Percentiles rank a stretch among this genome's conserved stretches.
Evolutionary conservation across 75 land plant genomes (phyloP).

Genomic region (Azolla pinnata): DNA sequence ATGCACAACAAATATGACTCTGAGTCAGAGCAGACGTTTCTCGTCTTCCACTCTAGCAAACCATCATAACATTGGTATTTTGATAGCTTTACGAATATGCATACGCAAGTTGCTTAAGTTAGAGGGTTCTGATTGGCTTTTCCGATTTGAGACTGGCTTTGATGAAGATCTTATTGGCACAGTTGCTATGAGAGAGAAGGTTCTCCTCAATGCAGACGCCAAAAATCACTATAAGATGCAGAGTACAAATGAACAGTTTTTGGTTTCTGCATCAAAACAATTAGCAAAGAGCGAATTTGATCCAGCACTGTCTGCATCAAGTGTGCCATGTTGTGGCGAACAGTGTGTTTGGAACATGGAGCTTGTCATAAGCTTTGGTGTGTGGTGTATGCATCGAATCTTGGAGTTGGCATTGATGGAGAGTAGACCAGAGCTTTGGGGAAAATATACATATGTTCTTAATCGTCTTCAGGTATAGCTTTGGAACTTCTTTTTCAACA

Average conservation of each 20-base stretch:
- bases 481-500: too few relatives aligned
- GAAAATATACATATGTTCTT: constrained; percentile 92
- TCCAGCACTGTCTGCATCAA: neutral
- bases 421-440: constrained; percentile 99
- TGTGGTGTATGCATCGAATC: constrained; percentile 88
- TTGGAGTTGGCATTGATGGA: constrained; percentile 82
- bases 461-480: constrained; percentile 97
- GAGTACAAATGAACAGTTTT: neutral
- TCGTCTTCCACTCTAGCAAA: neutral
- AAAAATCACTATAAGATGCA: constrained; percentile 9
- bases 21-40: constrained; percentile 8
- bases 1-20: constrained; percentile 7
- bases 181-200: constrained; percentile 55
- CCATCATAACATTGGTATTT: constrained; percentile 36
- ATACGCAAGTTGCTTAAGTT: constrained; percentile 52
- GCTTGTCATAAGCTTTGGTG: constrained; percentile 85
- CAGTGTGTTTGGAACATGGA: constrained; percentile 61
- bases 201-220: constrained; percentile 41
- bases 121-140: constrained; percentile 95
- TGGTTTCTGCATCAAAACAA: constrained; percentile 1
- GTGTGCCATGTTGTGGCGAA: constrained; percentile 69
- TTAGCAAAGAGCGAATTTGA: neutral
- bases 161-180: constrained; percentile 79
- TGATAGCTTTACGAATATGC: constrained; percentile 53
- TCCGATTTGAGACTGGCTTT: constrained; percentile 55